Evolutionary conservation across 2,329 filamentous ascomycete genomes (phyloP), one percentile per base, ranked within the genome.

Genomic region (Geosmithia putterillii): DNA sequence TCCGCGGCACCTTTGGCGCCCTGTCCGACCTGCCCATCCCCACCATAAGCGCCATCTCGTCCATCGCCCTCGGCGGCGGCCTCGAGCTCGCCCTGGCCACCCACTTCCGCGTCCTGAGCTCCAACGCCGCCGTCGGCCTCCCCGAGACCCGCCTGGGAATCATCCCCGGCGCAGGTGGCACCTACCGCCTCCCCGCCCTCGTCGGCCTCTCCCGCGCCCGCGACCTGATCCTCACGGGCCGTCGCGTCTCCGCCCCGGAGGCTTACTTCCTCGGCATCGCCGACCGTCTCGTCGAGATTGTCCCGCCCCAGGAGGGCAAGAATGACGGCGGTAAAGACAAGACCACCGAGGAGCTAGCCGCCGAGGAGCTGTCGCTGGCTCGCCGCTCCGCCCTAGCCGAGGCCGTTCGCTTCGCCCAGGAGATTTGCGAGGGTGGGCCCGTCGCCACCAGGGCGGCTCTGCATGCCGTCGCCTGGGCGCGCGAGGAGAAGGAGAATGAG

Each of bases 81-180:
- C 80, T 98, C 50, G 92, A 98, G 65, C 77, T 98, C 43, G 90
- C 88, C 2, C 78, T 98, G 7, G 81, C 83, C 51, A 94, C 90
- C 2, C 81, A 92, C 62, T 79, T 98, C 63, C 86, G 92, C 51
- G 82, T 98, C 42, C 81, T 96, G 51, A 76, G 81, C 25, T 87
- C 85, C 35, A 84, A 81, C 28, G 84, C 87, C 15, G 67, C 72
- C 20, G 79, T 98, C 44, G 89, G 80, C 0, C 76, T 96, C 5
- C 92, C 92, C 1, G 92, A 98, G 61, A 96, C 92, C 2, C 75
- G 89, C 2, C 74, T 98, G 2, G 92, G 84, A 44, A 98, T 98
- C 58, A 84, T 98, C 50, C 92, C 92, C 3, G 92, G 92, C 46
- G 92, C 90, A 2, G 92, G 92, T 38, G 92, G 90, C 47, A 96